Base-by-base conservation (phyloP, 75 land plant genomes). In the Pinus albicaulis region DNA sequence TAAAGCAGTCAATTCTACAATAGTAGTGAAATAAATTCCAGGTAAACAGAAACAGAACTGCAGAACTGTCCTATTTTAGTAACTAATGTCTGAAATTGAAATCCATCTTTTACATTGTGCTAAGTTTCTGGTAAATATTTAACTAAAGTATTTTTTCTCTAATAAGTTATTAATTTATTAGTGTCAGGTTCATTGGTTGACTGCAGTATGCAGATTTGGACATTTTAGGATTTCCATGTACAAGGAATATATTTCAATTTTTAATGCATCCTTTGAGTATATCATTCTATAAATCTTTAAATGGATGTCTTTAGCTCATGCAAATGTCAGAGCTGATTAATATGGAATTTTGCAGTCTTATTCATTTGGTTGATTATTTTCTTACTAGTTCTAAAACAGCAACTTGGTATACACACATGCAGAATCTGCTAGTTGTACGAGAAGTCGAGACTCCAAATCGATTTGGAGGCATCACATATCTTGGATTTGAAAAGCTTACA, bases 401-500 rank as follows among this genome's bases (percentile, higher is more conserved):
- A 41, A 48, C 53, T 48, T 48, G 53, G 8, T 48, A 48, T 48
- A 48, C 12, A 10, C 2, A 48, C 53, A 11, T 84, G 80, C 89
- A 96, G 99, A 96, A 96, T 92, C 92, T 96, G 24, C 86, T 96
- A 41, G 75, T 60, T 73, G 86, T 96, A n/a, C 89, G 85, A 74
- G 98, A 92, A 71, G 83, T 78, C 15, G 69, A 88, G 52, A 88
- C 98, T 20, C 91, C 93, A 25, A 94, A 94, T 73, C 87, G 81
- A 57, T 96, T 81, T 80, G 99, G 99, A 14, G 99, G 99, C 20
- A 78, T 79, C 19, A 83, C 74, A 57, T 96, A 87, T 75, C 83
- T 96, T 76, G 98, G 98, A 77, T 96, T 96, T 82, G 99, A 94
- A 82, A 91, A 84, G 80, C 89, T 96, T 41, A 90, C 99, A 24